Base-by-base conservation (phyloP, 306 rosid genomes). In the Lathyrus sativus region DNA sequence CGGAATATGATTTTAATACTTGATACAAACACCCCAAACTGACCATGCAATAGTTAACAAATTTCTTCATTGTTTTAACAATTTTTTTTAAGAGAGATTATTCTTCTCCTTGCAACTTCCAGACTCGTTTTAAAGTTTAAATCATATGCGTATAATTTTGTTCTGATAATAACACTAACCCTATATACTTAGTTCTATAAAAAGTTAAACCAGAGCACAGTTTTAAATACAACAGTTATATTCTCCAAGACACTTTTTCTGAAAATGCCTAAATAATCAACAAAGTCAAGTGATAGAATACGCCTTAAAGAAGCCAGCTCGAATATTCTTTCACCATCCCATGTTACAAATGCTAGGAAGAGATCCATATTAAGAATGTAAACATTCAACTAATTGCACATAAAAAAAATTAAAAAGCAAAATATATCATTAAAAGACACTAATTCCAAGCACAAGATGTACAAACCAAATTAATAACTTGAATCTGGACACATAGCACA, bases 301-400 rank as follows among this genome's bases (percentile, higher is more conserved):
- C n/a, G 15, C 60, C 2, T 13, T 65, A 12, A 46, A 51, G 45
- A 62, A 46, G n/a, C 31, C 51, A 46, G 26, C 43, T 59, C 28
- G 4, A 24, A 11, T 49, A 59, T 59, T 59, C 24, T n/a, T 35
- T 35, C 39, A 12, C 4, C 53, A 12, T 9, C 60, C 28, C 51
- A 18, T 3, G n/a, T 58, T 38, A 58, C 13, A 28, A 31, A 72
- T 59, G 49, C 55, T 61, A 19, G 49, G 37, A 42, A 71, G 45
- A 57, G 68, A 57, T 70, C 22, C 39, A 71, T 43, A 31, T 63
- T 26, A 68, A 15, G 35, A 19, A 68, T 74, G 71, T 49, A 62
- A 68, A 42, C 48, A 5, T 38, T 43, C 14, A 53, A 64, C 75
- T 42, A n/a, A 42, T 43, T 65, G 43, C 67, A 59, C 18, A 35